Base-by-base conservation (phyloP, 805 yeast genomes). In the Candida namnaoensis region DNA sequence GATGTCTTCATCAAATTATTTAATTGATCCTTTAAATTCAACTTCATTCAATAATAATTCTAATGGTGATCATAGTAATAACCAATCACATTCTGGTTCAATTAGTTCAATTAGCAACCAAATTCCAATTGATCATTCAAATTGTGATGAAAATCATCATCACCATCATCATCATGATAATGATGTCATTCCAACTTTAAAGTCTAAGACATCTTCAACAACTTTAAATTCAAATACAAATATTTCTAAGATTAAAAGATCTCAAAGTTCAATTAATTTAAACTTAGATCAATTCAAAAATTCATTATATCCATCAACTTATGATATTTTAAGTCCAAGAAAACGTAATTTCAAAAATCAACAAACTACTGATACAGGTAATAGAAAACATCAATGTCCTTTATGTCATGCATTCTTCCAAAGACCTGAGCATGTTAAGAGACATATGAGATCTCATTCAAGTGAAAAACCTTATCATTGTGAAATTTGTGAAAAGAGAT, bases 391-490 rank as follows among this genome's bases (percentile, higher is more conserved):
- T 57, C 69, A 68, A 47, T 80, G 88, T 60, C 84, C 84, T 2
- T 56, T 78, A 35, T 79, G 87, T 54, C 76, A 72, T 38, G 69
- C 78, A 34, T 60, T 72, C 39, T 80, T 80, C 65, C 86, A 79
- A 55, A 60, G 84, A 47, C 83, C 88, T 3, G 88, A 80, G 51
- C 88, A 80, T 57, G 88, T 80, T 27, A 80, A 72, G 45, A 83
- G 81, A 52, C 96, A 88, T 60, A 64, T 71, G 57, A 70, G 88
- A 49, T 69, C 88, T 1, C 97, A 88, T 59, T 76, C 88, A 5
- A 75, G 78, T 47, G 91, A 84, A 47, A 71, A 95, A 44, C 95
- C 96, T 0, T 88, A 74, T 54, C 60, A 58, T 33, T 85, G 96
- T 59, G 62, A 66, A 6, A 66, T 65, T 13, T 87, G 95, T 62